Conservation (phyloP, 768 basidiomycete species). For the Exsudoporus frostii region DNA sequence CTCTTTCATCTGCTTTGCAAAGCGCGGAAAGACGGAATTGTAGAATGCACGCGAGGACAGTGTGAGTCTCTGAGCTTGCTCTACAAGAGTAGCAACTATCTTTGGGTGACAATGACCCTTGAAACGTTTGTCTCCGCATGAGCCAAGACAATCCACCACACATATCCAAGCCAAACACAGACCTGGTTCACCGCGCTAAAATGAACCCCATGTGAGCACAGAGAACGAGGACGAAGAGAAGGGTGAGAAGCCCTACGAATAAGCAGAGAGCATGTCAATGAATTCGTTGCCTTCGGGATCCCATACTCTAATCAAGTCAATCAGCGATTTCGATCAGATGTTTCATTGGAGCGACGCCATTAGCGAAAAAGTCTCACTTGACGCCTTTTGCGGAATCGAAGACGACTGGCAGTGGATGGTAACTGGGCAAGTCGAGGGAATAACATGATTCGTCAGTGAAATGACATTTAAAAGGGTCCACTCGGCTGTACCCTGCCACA, state of each 20-base stretch:
- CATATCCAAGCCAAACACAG: constrained; percentile 25
- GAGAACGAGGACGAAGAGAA: not conserved
- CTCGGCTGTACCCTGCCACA: constrained; percentile 6
- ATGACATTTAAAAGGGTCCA: constrained; percentile 13
- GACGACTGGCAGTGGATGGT: constrained; percentile 92
- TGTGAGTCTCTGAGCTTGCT: constrained; percentile 87
- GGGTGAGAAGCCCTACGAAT: constrained; percentile 62
- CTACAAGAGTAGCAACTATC: constrained; percentile 75
- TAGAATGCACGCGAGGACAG: constrained; percentile 96
- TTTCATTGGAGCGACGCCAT: constrained; percentile 1
- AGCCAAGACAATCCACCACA: constrained; percentile 10
- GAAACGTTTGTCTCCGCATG: constrained; percentile 12
- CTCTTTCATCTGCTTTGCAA: constrained; percentile 78
- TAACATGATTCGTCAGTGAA: constrained; percentile 32
- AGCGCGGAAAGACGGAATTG: constrained; percentile 87
- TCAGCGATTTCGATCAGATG: not conserved
- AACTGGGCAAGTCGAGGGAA: constrained; percentile 62
- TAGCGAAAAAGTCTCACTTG: constrained; percentile 61
- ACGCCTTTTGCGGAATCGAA: constrained; percentile 90
- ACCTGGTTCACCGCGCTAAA: constrained; percentile 85
- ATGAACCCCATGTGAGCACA: constrained; percentile 1
- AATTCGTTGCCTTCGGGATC: constrained; percentile 94
- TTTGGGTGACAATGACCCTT: constrained; percentile 90
- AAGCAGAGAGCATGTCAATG: constrained; percentile 97
- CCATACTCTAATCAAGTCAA: constrained; percentile 58